Percentiles rank a stretch among this genome's conserved stretches.
Evolutionary conservation across 2,329 filamentous ascomycete species (phyloP).

Genomic region (Colletotrichum agaves): DNA sequence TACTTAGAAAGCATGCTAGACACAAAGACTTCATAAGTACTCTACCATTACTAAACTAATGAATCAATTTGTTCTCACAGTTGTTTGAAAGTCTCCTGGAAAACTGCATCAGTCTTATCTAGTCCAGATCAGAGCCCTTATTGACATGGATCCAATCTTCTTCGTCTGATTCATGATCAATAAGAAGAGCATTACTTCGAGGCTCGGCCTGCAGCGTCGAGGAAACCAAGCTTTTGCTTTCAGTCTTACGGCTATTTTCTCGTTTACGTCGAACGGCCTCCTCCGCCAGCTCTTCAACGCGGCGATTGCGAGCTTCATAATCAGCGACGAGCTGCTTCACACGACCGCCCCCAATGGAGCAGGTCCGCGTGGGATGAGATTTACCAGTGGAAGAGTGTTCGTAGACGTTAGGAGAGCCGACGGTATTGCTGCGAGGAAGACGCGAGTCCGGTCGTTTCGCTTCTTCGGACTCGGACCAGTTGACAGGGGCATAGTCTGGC

Average conservation of each 20-base stretch:
- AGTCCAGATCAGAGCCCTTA: slow-evolving; percentile 6
- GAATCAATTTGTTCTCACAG: no score
- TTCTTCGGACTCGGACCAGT: background rate
- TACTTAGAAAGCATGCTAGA: no score
- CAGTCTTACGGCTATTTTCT: background rate
- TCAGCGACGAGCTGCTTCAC: slow-evolving; percentile 21
- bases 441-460: background rate
- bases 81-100: background rate
- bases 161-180: background rate
- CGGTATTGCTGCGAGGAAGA: background rate
- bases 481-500: background rate
- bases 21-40: no score
- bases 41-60: no score
- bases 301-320: slow-evolving; percentile 10
- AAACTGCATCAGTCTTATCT: background rate
- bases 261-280: background rate
- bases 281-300: background rate
- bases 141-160: background rate
- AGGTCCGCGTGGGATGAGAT: background rate
- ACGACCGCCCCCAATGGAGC: background rate
- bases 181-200: background rate
- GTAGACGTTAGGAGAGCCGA: background rate
- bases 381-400: background rate
- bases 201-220: background rate
- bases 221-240: no score